phyloP scores from a whole-genome alignment of 2,329 filamentous ascomycete genomes.

The Acrocalymma vagum region DNA sequence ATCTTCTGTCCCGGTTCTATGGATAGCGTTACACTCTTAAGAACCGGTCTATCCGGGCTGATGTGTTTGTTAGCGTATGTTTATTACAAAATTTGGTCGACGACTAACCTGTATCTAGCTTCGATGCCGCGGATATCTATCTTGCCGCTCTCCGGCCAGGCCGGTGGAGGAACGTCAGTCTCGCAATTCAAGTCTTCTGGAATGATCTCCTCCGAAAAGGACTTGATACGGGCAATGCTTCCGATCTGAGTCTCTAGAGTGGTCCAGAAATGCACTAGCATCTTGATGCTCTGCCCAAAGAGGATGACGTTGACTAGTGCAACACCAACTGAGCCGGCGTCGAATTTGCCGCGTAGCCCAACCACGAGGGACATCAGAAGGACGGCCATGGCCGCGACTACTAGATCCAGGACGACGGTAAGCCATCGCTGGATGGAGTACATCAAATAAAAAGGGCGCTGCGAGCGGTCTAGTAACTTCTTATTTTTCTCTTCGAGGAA shows the following conservation, averaged over 20 bases:
- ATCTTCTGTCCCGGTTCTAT: conserved; percentile 55
- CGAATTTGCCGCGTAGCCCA: conserved; percentile 41
- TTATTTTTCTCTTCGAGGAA: conserved; percentile 33
- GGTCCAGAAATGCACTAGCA: conserved; percentile 61
- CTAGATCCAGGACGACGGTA: conserved; percentile 41
- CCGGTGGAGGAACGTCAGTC: conserved; percentile 29
- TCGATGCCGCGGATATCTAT: conserved; percentile 16
- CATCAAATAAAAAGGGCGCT: conserved; percentile 51
- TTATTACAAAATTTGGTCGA: conserved; percentile 10
- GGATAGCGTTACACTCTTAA: conserved; percentile 52
- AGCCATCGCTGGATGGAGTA: conserved; percentile 50
- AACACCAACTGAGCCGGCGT: conserved; percentile 57
- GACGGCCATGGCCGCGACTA: conserved; percentile 42
- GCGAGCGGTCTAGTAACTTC: conserved; percentile 43
- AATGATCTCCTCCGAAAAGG: conserved; percentile 53
- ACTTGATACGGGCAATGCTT: conserved; percentile 60
- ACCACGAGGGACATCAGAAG: conserved; percentile 42
- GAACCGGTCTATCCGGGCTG: conserved; percentile 37
- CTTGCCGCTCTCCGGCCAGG: conserved; percentile 44
- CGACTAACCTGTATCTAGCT: no score
- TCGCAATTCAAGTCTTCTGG: conserved; percentile 58
- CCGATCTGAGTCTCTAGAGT: conserved; percentile 65
- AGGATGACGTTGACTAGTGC: conserved; percentile 59
- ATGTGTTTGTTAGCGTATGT: conserved; percentile 10
- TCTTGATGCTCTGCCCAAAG: conserved; percentile 57